Percentiles rank a stretch among this genome's conserved stretches.
Evolutionary conservation across 768 basidiomycete species (phyloP).

Genomic region (Austroboletus festivus): DNA sequence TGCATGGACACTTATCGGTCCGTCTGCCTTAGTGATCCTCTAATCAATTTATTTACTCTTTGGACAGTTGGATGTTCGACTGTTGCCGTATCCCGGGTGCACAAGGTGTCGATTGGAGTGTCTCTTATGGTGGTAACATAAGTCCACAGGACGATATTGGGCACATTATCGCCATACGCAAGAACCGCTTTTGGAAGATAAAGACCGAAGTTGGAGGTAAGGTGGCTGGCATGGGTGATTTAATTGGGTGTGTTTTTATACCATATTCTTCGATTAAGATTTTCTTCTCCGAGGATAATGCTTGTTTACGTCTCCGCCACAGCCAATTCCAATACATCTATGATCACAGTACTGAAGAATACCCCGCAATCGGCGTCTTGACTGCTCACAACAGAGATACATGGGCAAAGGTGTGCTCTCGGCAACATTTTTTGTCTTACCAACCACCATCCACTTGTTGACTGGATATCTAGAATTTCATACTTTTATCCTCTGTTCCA

Average conservation of each 20-base stretch:
- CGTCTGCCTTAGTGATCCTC: slow-evolving; percentile 4
- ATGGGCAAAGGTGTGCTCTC: slow-evolving; percentile 73
- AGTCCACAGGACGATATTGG: slow-evolving; percentile 47
- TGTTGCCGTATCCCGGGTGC: slow-evolving; percentile 77
- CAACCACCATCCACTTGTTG: not conserved
- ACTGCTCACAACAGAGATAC: slow-evolving; percentile 77
- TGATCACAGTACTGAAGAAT: slow-evolving; percentile 56
- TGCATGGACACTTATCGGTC: slow-evolving; percentile 90
- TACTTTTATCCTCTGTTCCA: slow-evolving; percentile 52
- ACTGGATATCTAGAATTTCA: slow-evolving; percentile 51
- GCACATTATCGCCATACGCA: slow-evolving; percentile 83
- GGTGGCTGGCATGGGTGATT: slow-evolving; percentile 61
- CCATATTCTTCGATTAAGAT: not conserved
- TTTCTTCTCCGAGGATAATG: not conserved
- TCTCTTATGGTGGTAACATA: slow-evolving; percentile 56
- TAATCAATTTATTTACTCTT: not conserved
- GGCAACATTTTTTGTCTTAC: not conserved
- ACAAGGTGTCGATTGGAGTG: slow-evolving; percentile 74
- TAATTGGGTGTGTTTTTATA: slow-evolving; percentile 49
- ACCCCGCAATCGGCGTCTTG: slow-evolving; percentile 75
- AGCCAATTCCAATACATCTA: slow-evolving; percentile 76
- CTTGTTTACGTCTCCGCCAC: slow-evolving; percentile 7
- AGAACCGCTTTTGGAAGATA: slow-evolving; percentile 82
- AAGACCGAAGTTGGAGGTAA: slow-evolving; percentile 52
- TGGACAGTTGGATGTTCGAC: slow-evolving; percentile 96